Evolutionary conservation across 2,329 filamentous ascomycete genomes (phyloP).

Genomic region (Alternaria atra): DNA sequence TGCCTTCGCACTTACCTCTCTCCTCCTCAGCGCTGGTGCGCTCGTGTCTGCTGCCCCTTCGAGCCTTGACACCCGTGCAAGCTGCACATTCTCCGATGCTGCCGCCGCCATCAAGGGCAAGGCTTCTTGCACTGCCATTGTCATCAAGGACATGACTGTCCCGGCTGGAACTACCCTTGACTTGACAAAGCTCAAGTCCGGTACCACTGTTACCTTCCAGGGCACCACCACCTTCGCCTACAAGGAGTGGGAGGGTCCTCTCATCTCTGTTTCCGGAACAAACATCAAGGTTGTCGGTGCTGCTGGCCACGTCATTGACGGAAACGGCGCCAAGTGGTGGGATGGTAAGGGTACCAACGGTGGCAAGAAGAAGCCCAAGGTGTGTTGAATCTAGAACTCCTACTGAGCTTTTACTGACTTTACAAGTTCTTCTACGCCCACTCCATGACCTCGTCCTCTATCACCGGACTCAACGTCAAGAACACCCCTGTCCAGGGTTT

Average conservation of each 20-base stretch:
- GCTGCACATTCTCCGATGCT: conserved; percentile 66
- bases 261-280: conserved; percentile 68
- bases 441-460: conserved; percentile 60
- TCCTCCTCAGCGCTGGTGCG: conserved; percentile 40
- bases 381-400: conserved; percentile 6
- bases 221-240: conserved; percentile 74
- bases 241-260: conserved; percentile 70
- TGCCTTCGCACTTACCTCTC: conserved; percentile 30
- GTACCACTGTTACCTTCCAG: conserved; percentile 68
- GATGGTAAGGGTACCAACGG: conserved; percentile 58
- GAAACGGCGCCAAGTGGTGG: conserved; percentile 64
- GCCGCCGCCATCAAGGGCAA: conserved; percentile 60
- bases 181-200: conserved; percentile 61
- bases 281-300: conserved; percentile 68
- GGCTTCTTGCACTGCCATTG: conserved; percentile 63
- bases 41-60: conserved; percentile 43
- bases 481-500: conserved; percentile 66
- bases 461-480: conserved; percentile 61
- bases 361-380: conserved; percentile 56
- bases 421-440: conserved; percentile 69
- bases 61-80: conserved; percentile 41
- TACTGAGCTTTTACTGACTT: conserved; percentile 20
- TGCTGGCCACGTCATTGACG: conserved; percentile 64
- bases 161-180: conserved; percentile 68
- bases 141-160: conserved; percentile 63